These are phyloP conservation scores for Naganishia kalamii DNA, from an alignment of 768 basidiomycete species.

Conservation along the genomic window DNA sequence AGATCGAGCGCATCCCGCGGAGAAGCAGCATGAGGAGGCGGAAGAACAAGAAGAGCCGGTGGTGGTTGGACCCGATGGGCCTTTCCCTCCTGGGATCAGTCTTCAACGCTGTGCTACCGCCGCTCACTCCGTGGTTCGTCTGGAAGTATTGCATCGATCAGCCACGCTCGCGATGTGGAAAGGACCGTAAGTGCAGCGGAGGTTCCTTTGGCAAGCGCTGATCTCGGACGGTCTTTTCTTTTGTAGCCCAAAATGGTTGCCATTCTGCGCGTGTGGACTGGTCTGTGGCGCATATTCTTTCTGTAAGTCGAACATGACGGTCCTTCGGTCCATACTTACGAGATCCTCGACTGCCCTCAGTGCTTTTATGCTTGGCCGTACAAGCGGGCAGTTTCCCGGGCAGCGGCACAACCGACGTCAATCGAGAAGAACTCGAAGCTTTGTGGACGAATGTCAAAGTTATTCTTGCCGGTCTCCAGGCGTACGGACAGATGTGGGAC, in stretches of 20 bases:
- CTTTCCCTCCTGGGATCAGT: constrained; percentile 43
- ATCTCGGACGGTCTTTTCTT: neutral
- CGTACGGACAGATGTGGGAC: constrained; percentile 46
- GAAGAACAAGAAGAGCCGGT: constrained; percentile 19
- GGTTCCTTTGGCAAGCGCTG: neutral
- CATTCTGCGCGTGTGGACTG: constrained; percentile 45
- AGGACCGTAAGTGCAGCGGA: neutral
- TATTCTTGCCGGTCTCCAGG: constrained; percentile 42
- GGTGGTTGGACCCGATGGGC: constrained; percentile 18
- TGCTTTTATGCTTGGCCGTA: constrained; percentile 42
- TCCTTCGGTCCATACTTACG: neutral
- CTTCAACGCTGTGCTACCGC: constrained; percentile 42
- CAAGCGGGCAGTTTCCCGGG: constrained; percentile 36
- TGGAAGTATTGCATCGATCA: constrained; percentile 43
- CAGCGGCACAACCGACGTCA: constrained; percentile 17
- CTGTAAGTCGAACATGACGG: constrained; percentile 12
- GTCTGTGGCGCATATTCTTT: constrained; percentile 45
- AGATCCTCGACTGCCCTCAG: neutral
- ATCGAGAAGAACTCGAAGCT: constrained; percentile 38
- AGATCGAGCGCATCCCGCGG: neutral
- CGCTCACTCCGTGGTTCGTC: constrained; percentile 42
- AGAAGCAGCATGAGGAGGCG: neutral
- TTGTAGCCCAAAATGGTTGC: constrained; percentile 39
- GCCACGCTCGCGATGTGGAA: constrained; percentile 43
- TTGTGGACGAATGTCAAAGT: constrained; percentile 45